phyloP scores from a whole-genome alignment of 1,284 basidiomycete species.

The Marasmius tenuissimus region DNA sequence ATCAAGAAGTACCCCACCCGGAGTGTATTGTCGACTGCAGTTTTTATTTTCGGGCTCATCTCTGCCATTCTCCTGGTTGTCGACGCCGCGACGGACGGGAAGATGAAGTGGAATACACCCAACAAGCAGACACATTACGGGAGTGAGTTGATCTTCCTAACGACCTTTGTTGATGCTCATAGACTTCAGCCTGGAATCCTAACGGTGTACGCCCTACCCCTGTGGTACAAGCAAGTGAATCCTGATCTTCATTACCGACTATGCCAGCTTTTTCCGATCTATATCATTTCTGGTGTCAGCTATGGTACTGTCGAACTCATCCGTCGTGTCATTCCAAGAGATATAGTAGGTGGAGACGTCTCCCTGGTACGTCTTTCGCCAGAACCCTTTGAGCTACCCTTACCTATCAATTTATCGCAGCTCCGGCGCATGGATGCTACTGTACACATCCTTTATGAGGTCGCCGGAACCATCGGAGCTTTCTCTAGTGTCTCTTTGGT shows the following conservation, averaged over 20 bases:
- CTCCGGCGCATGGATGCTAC: not conserved
- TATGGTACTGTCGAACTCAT: conserved; percentile 34
- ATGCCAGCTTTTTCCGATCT: conserved; percentile 28
- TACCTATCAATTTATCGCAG: conserved; percentile 8
- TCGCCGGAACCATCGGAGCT: conserved; percentile 28
- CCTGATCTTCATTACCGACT: not conserved
- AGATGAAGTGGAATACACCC: conserved; percentile 22
- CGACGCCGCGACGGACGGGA: conserved; percentile 29
- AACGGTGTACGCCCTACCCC: conserved; percentile 21
- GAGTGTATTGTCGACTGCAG: conserved; percentile 24
- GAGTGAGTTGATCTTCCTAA: not conserved
- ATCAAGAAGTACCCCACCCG: conserved; percentile 31
- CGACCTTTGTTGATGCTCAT: not conserved
- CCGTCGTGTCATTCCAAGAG: conserved; percentile 32
- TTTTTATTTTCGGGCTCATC: conserved; percentile 28
- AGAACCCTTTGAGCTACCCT: not conserved
- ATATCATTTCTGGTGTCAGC: conserved; percentile 28
- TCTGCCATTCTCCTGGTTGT: conserved; percentile 29
- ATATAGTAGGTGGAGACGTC: conserved; percentile 31
- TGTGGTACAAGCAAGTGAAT: not conserved
- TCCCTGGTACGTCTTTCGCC: conserved; percentile 21
- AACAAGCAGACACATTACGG: conserved; percentile 20
- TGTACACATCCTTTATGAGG: conserved; percentile 29
- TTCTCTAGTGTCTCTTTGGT: conserved; percentile 30
- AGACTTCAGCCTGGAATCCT: conserved; percentile 21